Conservation (phyloP, 2,329 filamentous ascomycete genomes). For the Botrytis byssoidea region DNA sequence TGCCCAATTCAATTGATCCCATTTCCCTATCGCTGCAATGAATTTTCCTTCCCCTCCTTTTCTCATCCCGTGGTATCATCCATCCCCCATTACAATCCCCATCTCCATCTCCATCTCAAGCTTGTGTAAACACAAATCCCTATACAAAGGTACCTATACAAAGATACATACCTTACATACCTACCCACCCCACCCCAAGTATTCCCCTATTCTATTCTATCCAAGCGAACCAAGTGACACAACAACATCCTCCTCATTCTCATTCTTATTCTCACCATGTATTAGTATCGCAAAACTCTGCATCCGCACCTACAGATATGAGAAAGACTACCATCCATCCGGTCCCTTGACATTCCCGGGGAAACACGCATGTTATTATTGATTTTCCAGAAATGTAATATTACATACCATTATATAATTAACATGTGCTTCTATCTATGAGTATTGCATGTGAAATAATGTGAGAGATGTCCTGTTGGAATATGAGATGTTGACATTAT, state of each 20-base stretch:
- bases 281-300: neutral
- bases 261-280: too few relatives aligned
- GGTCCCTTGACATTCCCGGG: too few relatives aligned
- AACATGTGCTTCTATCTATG: neutral
- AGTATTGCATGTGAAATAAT: neutral
- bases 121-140: neutral
- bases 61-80: conserved; percentile 13
- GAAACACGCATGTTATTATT: too few relatives aligned
- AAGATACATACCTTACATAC: neutral
- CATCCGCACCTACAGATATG: neutral
- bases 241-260: neutral
- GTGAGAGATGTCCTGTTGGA: neutral
- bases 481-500: neutral
- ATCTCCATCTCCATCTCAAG: too few relatives aligned
- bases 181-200: too few relatives aligned
- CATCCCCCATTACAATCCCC: neutral
- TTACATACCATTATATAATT: too few relatives aligned
- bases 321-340: too few relatives aligned
- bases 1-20: neutral
- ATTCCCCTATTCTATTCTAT: neutral
- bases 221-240: conserved; percentile 4
- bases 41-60: neutral
- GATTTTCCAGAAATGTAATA: too few relatives aligned
- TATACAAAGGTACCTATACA: neutral
- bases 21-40: neutral